Percentiles rank a stretch among this genome's conserved stretches.
Evolutionary conservation across 2,329 filamentous ascomycete species (phyloP).

Genomic region (Ilyonectria sp.): DNA sequence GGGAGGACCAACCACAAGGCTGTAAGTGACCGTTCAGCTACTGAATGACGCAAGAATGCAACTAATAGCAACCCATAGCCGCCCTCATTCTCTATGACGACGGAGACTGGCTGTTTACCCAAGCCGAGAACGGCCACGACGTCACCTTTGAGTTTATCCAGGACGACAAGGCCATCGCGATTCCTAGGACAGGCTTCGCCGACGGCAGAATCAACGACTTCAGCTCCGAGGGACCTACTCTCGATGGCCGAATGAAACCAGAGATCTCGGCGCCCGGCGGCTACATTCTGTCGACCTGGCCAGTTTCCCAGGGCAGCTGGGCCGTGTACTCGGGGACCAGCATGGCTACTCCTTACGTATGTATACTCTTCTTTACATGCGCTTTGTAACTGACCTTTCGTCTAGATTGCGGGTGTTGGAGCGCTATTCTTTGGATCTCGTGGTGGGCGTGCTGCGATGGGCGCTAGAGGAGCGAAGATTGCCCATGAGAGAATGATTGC

Average conservation of each 20-base stretch:
- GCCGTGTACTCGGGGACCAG: slow-evolving; percentile 21
- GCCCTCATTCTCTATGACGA: slow-evolving; percentile 22
- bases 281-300: slow-evolving; percentile 10
- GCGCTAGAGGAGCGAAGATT: neutral
- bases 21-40: neutral
- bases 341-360: slow-evolving; percentile 26
- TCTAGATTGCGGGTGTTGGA: slow-evolving; percentile 19
- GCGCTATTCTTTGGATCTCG: slow-evolving; percentile 25
- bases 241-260: slow-evolving; percentile 28
- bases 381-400: neutral
- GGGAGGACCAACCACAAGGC: neutral
- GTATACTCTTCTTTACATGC: neutral
- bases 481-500: slow-evolving; percentile 6
- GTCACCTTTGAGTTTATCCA: slow-evolving; percentile 17
- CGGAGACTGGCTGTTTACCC: slow-evolving; percentile 23
- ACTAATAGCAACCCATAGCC: neutral
- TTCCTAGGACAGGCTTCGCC: neutral
- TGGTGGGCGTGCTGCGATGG: slow-evolving; percentile 2
- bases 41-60: neutral
- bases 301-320: slow-evolving; percentile 3
- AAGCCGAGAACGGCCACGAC: slow-evolving; percentile 16
- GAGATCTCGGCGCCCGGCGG: slow-evolving; percentile 21
- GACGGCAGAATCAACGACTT: slow-evolving; percentile 22
- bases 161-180: slow-evolving; percentile 5
- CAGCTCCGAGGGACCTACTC: slow-evolving; percentile 26